Evolutionary conservation across 2,329 filamentous ascomycete genomes (phyloP), one percentile per base, ranked within the genome.

Genomic region (Emergomyces orientalis): DNA sequence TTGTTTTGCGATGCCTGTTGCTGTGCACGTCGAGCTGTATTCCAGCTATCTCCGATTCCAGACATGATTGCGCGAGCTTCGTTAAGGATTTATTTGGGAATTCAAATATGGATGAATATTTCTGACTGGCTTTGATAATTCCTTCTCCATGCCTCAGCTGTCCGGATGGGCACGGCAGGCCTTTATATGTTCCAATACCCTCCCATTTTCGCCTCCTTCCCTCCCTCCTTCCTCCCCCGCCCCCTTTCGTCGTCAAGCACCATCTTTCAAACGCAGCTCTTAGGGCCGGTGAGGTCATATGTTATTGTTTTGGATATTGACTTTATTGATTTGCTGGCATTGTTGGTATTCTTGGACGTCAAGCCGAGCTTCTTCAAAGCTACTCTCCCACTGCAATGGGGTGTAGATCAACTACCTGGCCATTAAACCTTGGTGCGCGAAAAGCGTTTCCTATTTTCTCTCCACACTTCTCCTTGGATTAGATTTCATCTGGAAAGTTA

Each of bases 31-130:
- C 55, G 51, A 56, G 52, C 30, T 11, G 62, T 25, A 32, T 43
- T 56, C 63, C 61, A 65, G 43, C 51, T 61, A 55, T 65, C 58
- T 37, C 58, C 54, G 41, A 56, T 59, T 47, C 65, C 63, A 30
- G 65, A 62, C 65, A 66, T 66, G 41, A n/a, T 62, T 51, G 34
- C 27, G 37, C 17, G n/a, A 8, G 56, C 22, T 17, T 32, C 47
- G 17, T 30, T 27, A 3, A 9, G n/a, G 22, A 41, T 43, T 22
- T 27, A n/a, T 62, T 52, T 27, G 9, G n/a, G n/a, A 30, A 51
- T 41, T 13, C 22, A 37, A 55, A 34, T 37, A 34, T 34, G 9
- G 8, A 17, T 34, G 51, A n/a, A 11, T 51, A 30, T 49, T 17
- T 47, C 7, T 47, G 45, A 45, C 43, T 47, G 25, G 2, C n/a